phyloP scores from a whole-genome alignment of 1,284 basidiomycete genomes.

The Cryptococcus amylolentus region DNA sequence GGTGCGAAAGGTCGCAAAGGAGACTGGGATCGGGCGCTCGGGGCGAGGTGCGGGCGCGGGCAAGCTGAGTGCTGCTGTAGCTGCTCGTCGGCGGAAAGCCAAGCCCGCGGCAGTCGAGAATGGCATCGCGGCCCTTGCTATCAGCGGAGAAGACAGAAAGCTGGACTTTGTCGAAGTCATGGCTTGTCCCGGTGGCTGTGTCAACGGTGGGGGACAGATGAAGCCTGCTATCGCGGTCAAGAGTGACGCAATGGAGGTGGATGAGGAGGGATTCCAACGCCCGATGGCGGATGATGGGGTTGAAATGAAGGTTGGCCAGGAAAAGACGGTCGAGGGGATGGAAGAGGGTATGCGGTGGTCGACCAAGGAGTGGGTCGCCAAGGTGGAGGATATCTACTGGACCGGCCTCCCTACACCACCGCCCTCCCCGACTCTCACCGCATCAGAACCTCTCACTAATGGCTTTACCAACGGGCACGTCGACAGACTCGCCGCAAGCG shows the following conservation, averaged over 20 bases:
- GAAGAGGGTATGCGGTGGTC: conserved; percentile 51
- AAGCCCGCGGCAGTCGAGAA: conserved; percentile 35
- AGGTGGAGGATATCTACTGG: conserved; percentile 78
- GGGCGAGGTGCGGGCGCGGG: conserved; percentile 46
- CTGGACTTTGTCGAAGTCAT: conserved; percentile 99
- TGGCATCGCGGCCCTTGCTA: conserved; percentile 12
- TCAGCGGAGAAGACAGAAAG: conserved; percentile 54
- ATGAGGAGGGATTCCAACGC: conserved; percentile 63
- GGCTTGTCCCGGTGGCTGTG: conserved; percentile 97
- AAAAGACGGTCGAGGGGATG: conserved; percentile 24
- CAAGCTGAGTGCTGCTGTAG: conserved; percentile 45
- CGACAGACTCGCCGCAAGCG: conserved; percentile 34
- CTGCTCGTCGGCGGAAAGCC: conserved; percentile 48
- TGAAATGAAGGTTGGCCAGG: conserved; percentile 9
- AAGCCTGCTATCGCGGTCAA: conserved; percentile 50
- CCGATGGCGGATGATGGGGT: conserved; percentile 54
- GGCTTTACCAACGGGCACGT: not conserved
- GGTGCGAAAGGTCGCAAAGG: conserved; percentile 85
- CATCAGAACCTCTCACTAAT: conserved; percentile 3
- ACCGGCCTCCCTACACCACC: conserved; percentile 56
- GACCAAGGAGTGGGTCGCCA: conserved; percentile 67
- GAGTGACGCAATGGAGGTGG: conserved; percentile 34
- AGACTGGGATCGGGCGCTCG: conserved; percentile 69
- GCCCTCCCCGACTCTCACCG: conserved; percentile 47
- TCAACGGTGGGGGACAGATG: conserved; percentile 95